Percentiles rank a stretch among this genome's conserved stretches.
These are phyloP conservation scores for Oryza coarctata DNA, from an alignment of 176 grass and related monocot genomes.

Conservation along the genomic window DNA sequence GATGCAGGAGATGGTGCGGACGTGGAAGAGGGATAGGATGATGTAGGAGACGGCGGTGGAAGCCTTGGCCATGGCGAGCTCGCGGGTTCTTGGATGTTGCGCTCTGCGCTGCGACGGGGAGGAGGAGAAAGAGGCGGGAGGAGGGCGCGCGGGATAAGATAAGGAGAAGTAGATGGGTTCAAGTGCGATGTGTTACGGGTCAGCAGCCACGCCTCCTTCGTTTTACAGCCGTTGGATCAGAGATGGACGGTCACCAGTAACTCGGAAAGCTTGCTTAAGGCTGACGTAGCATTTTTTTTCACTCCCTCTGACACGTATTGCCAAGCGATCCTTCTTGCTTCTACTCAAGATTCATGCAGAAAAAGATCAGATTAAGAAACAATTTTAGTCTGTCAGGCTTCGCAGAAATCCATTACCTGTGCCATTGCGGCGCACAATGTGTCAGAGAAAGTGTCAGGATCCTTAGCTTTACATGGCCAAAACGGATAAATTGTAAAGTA, in stretches of 20 bases:
- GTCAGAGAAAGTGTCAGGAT: not conserved
- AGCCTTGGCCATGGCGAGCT: constrained; percentile 25
- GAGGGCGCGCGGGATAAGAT: constrained; percentile 20
- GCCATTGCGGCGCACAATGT: not conserved
- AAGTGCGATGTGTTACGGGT: not conserved
- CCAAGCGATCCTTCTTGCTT: not conserved
- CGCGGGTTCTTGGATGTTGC: not conserved
- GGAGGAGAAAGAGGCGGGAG: not conserved
- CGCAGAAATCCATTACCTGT: not conserved
- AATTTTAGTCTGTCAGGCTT: not conserved
- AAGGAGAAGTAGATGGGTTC: not conserved
- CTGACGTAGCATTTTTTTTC: not conserved
- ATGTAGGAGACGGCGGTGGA: constrained; percentile 34
- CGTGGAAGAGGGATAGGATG: not conserved
- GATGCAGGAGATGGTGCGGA: not conserved
- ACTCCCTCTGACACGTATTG: not conserved
- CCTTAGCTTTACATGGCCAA: constrained; percentile 15
- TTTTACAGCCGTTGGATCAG: not conserved
- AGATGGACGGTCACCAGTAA: not conserved
- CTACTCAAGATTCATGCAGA: not conserved
- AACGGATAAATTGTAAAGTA: not conserved
- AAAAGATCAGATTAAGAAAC: not conserved
- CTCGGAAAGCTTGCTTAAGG: not conserved
- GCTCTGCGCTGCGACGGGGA: not conserved
- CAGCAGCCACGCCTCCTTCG: not conserved